A percentile compares a stretch with the other conserved stretches of the same genome.
Conservation (phyloP, 148 eudicot genomes). For the Dysphania ambrosioides region DNA sequence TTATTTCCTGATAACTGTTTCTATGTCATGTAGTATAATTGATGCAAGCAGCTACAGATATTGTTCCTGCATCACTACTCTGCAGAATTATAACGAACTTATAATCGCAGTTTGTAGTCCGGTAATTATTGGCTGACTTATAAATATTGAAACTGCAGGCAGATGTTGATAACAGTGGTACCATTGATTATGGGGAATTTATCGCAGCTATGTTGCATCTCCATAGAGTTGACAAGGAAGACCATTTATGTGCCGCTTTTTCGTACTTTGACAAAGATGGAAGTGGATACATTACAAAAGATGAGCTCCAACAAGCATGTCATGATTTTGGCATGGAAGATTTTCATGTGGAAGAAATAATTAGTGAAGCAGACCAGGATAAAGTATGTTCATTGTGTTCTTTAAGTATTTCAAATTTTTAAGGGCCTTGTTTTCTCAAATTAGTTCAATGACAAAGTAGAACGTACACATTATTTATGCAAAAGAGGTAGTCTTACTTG, state of each 20-base stretch:
- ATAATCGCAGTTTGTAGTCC: background rate
- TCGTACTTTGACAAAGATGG: conserved; percentile 92
- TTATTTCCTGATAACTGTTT: background rate
- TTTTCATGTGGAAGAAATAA: conserved; percentile 62
- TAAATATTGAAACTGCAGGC: conserved; percentile 48
- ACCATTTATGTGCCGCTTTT: conserved; percentile 74
- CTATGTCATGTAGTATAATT: background rate
- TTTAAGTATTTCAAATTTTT: no score
- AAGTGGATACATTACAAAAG: conserved; percentile 83
- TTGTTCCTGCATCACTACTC: background rate
- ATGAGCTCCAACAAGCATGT: conserved; percentile 84
- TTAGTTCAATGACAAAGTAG: background rate
- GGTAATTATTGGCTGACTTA: background rate
- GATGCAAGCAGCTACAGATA: background rate
- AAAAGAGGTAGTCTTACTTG: background rate
- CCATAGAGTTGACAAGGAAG: conserved; percentile 78
- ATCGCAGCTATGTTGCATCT: conserved; percentile 83
- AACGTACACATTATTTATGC: background rate
- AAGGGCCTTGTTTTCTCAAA: no score
- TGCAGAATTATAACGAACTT: background rate
- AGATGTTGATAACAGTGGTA: conserved; percentile 75
- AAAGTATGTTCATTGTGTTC: conserved; percentile 36
- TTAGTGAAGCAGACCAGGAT: conserved; percentile 75
- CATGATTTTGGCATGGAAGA: conserved; percentile 68
- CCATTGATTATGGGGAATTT: conserved; percentile 80